These are phyloP conservation scores for Cyamopsis tetragonoloba DNA, from an alignment of 306 rosid species.

Conservation along the genomic window DNA sequence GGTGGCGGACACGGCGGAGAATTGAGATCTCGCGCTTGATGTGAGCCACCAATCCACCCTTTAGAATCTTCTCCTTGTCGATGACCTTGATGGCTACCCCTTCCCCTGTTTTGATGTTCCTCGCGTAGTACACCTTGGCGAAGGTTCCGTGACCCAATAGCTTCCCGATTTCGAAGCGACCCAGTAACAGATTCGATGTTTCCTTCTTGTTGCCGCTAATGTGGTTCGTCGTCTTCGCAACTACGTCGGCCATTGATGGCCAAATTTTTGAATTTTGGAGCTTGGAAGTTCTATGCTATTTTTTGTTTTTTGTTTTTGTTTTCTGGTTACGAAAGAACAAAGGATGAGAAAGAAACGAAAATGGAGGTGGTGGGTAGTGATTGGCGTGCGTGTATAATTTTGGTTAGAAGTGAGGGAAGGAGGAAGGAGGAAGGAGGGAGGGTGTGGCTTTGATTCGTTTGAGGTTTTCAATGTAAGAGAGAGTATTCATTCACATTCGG, in stretches of 20 bases:
- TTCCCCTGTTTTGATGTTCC: conserved; percentile 60
- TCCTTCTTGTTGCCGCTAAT: conserved; percentile 36
- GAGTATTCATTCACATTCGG: neutral
- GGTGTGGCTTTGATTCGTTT: conserved; percentile 29
- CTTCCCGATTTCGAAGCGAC: conserved; percentile 79
- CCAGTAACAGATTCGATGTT: conserved; percentile 42
- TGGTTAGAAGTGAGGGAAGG: neutral
- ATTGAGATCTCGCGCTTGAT: conserved; percentile 97
- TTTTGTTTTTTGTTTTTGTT: neutral
- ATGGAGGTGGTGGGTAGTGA: neutral
- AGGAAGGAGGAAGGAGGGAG: neutral
- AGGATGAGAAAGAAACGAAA: neutral
- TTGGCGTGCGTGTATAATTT: too few relatives aligned
- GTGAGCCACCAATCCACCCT: conserved; percentile 79
- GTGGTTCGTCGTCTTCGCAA: conserved; percentile 3
- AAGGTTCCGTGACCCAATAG: conserved; percentile 91
- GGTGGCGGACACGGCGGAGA: conserved; percentile 94
- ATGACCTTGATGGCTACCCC: conserved; percentile 87
- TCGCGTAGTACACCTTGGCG: conserved; percentile 84
- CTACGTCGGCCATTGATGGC: conserved; percentile 44
- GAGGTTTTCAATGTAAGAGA: neutral
- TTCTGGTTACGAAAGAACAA: too few relatives aligned
- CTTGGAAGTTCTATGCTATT: neutral
- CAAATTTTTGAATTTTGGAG: neutral
- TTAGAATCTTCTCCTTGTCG: conserved; percentile 86